Percentiles rank a stretch among this genome's conserved stretches.
Evolutionary conservation across 192 early-diverging fungal species (phyloP).

Genomic region (Gaertneriomyces sp.): DNA sequence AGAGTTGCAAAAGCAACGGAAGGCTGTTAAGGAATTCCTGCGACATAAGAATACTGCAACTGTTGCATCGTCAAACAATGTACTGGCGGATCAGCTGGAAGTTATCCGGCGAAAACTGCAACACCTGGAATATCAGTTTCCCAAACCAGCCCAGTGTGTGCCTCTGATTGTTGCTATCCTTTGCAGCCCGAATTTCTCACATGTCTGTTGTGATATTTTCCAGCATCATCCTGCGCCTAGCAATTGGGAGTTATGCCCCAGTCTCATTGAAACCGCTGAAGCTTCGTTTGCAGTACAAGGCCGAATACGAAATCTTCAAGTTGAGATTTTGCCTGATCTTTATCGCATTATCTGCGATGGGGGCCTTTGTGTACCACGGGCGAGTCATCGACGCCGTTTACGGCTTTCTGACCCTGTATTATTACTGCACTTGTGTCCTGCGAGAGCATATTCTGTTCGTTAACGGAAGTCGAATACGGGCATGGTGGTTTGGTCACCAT

Average conservation of each 20-base stretch:
- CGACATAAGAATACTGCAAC: not conserved
- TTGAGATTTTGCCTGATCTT: conserved; percentile 32
- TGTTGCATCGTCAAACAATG: conserved; percentile 2
- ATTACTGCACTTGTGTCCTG: conserved; percentile 43
- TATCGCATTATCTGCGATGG: conserved; percentile 8
- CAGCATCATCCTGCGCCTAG: conserved; percentile 42
- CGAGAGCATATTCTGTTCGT: conserved; percentile 44
- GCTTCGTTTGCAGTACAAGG: conserved; percentile 42
- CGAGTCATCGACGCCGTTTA: conserved; percentile 33
- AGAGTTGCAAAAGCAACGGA: conserved; percentile 24
- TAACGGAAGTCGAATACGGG: conserved; percentile 39
- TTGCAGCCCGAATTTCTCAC: not conserved
- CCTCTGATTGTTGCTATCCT: not conserved
- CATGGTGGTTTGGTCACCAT: conserved; percentile 47
- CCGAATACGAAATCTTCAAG: conserved; percentile 47
- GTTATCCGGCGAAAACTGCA: conserved; percentile 16
- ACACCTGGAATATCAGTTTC: conserved; percentile 37
- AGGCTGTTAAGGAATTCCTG: conserved; percentile 16
- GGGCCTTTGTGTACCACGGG: not conserved
- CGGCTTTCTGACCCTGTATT: conserved; percentile 37
- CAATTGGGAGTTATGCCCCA: conserved; percentile 36
- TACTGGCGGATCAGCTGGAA: conserved; percentile 13
- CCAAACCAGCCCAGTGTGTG: conserved; percentile 35
- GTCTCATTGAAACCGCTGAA: conserved; percentile 35
- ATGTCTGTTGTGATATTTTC: not conserved